Evolutionary conservation across 495 filamentous ascomycete species (phyloP).

Genomic region (Aspergillus egyptiacus): DNA sequence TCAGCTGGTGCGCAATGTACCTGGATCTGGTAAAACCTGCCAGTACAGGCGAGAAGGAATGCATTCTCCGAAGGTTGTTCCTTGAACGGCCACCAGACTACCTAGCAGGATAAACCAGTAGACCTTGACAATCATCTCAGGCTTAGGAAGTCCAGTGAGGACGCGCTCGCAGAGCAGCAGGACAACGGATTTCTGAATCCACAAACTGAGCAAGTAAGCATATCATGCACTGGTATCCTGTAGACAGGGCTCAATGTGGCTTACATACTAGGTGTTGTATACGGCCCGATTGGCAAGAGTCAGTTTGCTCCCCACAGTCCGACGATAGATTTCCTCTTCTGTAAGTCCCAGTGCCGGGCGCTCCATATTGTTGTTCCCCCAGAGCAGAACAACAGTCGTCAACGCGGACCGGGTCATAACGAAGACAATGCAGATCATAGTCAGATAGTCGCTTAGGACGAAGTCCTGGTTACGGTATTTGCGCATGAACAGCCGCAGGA

Average conservation of each 20-base stretch:
- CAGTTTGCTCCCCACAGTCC: conserved; percentile 8
- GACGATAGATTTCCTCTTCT: conserved; percentile 1
- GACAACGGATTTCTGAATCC: conserved; percentile 14
- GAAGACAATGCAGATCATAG: conserved; percentile 6
- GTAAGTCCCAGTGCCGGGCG: background rate
- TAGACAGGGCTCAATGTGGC: background rate
- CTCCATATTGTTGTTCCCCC: conserved; percentile 9
- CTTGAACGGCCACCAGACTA: conserved; percentile 1
- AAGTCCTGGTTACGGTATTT: conserved; percentile 8
- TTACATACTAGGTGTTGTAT: conserved; percentile 10
- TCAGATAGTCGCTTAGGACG: conserved; percentile 13
- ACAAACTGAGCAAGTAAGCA: conserved; percentile 8
- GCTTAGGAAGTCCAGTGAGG: conserved; percentile 6
- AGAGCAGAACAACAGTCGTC: conserved; percentile 6
- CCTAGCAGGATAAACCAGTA: conserved; percentile 6
- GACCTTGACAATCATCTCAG: conserved; percentile 10
- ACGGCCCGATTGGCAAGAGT: background rate
- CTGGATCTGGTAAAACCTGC: conserved; percentile 11
- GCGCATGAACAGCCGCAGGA: conserved; percentile 8
- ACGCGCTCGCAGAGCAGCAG: conserved; percentile 12
- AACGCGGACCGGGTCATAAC: conserved; percentile 2
- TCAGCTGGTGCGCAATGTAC: background rate
- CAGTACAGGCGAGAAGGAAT: conserved; percentile 6
- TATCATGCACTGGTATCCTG: background rate
- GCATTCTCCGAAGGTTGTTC: conserved; percentile 8